These are phyloP conservation scores for Myxozyma monticola DNA, from an alignment of 805 yeast species.

Conservation along the genomic window DNA sequence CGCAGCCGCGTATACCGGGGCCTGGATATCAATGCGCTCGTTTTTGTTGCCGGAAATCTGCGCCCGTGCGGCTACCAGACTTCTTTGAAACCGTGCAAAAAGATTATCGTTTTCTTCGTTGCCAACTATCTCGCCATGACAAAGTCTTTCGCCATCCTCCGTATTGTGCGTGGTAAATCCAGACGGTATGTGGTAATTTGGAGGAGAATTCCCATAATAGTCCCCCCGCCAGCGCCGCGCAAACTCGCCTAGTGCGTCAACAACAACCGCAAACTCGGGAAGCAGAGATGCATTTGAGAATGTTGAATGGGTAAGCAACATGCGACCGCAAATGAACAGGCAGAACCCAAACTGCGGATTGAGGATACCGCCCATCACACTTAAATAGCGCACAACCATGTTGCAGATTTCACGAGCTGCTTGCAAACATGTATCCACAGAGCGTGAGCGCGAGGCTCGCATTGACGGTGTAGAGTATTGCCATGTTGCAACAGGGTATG, in stretches of 20 bases:
- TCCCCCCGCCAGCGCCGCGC: constrained; percentile 14
- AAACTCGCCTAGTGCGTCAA: constrained; percentile 5
- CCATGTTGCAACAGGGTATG: constrained; percentile 15
- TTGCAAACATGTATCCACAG: constrained; percentile 8
- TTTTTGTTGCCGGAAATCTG: constrained; percentile 7
- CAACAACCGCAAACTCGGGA: constrained; percentile 6
- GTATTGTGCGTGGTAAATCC: not conserved
- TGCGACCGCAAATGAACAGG: constrained; percentile 13
- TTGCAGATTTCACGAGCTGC: constrained; percentile 17
- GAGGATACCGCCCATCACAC: constrained; percentile 7
- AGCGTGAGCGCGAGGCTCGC: constrained; percentile 7
- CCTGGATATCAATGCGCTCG: constrained; percentile 9
- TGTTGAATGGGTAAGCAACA: constrained; percentile 13
- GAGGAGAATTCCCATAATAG: not conserved
- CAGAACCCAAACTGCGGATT: constrained; percentile 20
- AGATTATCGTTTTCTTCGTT: constrained; percentile 11
- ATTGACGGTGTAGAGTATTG: constrained; percentile 7
- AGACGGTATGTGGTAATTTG: not conserved
- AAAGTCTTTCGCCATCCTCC: not conserved
- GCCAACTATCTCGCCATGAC: no score
- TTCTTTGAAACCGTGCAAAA: constrained; percentile 4
- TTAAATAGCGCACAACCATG: constrained; percentile 7
- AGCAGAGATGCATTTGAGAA: constrained; percentile 3
- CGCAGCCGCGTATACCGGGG: constrained; percentile 10
- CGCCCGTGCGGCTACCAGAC: constrained; percentile 3